Evolutionary conservation across 148 eudicot species (phyloP).

Genomic region (Camellia lanceoleosa): DNA sequence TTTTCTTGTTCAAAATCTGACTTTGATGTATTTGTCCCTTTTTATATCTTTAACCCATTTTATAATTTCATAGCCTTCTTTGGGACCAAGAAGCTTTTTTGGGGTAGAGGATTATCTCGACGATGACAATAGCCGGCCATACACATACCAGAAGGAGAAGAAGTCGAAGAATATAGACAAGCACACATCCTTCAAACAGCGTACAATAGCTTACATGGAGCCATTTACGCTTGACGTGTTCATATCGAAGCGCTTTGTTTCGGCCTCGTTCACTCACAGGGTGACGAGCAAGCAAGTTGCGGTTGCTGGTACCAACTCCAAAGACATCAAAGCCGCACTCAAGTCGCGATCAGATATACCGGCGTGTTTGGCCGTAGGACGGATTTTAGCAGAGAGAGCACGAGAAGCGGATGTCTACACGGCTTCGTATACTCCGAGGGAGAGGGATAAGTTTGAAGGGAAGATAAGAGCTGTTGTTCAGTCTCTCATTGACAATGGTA

Average conservation of each 20-base stretch:
- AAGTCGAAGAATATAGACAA: slow-evolving; percentile 86
- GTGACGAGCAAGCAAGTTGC: slow-evolving; percentile 92
- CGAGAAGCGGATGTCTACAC: slow-evolving; percentile 97
- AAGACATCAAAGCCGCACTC: slow-evolving; percentile 82
- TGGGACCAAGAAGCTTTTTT: slow-evolving; percentile 83
- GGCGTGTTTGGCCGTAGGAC: slow-evolving; percentile 83
- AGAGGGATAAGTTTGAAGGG: slow-evolving; percentile 89
- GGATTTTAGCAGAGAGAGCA: slow-evolving; percentile 70
- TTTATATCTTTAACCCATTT: slow-evolving; percentile 3
- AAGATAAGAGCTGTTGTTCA: slow-evolving; percentile 96
- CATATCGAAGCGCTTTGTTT: slow-evolving; percentile 90
- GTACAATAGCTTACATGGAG: slow-evolving; percentile 94
- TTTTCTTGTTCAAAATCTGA: neutral
- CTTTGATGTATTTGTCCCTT: neutral
- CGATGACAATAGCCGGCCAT: slow-evolving; percentile 88
- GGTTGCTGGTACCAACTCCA: slow-evolving; percentile 91
- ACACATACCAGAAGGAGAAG: slow-evolving; percentile 86
- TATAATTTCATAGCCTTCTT: slow-evolving; percentile 43
- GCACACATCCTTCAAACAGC: slow-evolving; percentile 80
- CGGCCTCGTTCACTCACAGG: slow-evolving; percentile 90
- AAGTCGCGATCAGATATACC: slow-evolving; percentile 85
- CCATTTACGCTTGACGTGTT: slow-evolving; percentile 89
- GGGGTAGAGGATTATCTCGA: slow-evolving; percentile 97
- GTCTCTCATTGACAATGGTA: slow-evolving; percentile 87
- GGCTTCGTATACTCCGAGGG: slow-evolving; percentile 91